These are phyloP conservation scores for Iberis amara DNA, from an alignment of 441 rosid genomes.

Conservation along the genomic window DNA sequence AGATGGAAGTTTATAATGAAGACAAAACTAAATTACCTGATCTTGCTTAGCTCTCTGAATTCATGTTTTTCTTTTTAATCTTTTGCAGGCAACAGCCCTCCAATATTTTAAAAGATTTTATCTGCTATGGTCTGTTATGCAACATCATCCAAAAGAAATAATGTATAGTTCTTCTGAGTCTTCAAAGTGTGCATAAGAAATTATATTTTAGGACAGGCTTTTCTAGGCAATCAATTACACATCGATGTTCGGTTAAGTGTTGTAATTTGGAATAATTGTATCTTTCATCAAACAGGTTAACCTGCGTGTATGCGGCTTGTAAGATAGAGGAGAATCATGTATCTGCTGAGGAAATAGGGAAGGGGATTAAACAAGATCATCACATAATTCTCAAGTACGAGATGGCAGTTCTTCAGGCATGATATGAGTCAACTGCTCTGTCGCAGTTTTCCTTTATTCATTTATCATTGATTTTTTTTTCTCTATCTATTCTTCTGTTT, in stretches of 20 bases:
- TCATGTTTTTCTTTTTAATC: conserved; percentile 12
- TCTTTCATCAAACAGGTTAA: conserved; percentile 51
- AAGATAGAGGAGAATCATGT: conserved; percentile 65
- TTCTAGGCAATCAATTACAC: not conserved
- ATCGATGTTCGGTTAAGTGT: conserved; percentile 1
- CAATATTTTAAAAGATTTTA: conserved; percentile 92
- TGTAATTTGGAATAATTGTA: conserved; percentile 25
- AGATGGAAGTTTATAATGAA: conserved; percentile 7
- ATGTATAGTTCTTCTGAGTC: conserved; percentile 47
- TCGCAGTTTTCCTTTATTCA: not conserved
- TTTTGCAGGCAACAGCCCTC: conserved; percentile 86
- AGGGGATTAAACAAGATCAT: conserved; percentile 85
- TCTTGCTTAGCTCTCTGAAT: conserved; percentile 14
- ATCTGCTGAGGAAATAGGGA: conserved; percentile 84
- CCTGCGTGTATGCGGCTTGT: conserved; percentile 91
- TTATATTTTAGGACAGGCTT: not conserved
- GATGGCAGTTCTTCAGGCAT: conserved; percentile 95
- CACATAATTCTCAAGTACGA: conserved; percentile 92
- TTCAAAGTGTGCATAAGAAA: conserved; percentile 8
- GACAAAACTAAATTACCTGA: not conserved
- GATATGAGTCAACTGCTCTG: conserved; percentile 29
- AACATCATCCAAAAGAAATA: conserved; percentile 86
- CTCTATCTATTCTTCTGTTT: conserved; percentile 11
- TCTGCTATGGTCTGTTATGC: conserved; percentile 97
- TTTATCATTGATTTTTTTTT: conserved; percentile 7